Evolutionary conservation across 2,329 filamentous ascomycete genomes (phyloP), one percentile per base, ranked within the genome.

Genomic region (Arthrobotrys musiformis): DNA sequence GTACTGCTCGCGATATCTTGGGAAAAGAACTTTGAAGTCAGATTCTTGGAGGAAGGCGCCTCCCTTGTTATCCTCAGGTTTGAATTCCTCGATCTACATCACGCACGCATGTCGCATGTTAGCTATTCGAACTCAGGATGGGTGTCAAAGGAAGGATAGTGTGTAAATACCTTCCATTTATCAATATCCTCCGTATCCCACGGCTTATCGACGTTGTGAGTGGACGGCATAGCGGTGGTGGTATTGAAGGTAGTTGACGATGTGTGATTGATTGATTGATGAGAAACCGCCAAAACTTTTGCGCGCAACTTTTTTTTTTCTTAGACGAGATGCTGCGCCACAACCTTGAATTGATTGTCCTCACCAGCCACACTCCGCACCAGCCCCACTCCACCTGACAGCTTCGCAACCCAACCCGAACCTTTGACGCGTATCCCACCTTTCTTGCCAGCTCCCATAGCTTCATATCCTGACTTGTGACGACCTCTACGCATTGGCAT

Each of bases 101-200:
- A 17, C n/a, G n/a, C 15, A 19, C 2, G 13, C 13, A 15, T 26
- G 42, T 22, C 28, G 22, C 30, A 19, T 50, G 40, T 70, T 61
- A 61, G 66, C 24, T 17, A 22, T 33, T 24, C 13, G n/a, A 62
- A 19, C 48, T 8, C 35, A 35, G 26, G 8, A 30, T 30, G 13
- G 13, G 2, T 4, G 15, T 56, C 7, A 30, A 22, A 19, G 37
- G 24, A 8, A 28, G 13, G 24, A 42, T 58, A 40, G 22, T 35
- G 13, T 22, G 5, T 37, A 15, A 64, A 78, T 60, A 90, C 90
- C 87, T 93, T 94, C 93, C 93, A 98, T 84, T 97, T 97, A 85
- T 98, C 94, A 79, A 98, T 93, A 82, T 97, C 95, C 79, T 97
- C 94, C 70, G 94, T 97, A 82, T 97, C 94, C 94, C 94, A 96